Evolutionary conservation across 2,329 filamentous ascomycete genomes (phyloP).

Genomic region (Phaeosphaeriaceae sp.): DNA sequence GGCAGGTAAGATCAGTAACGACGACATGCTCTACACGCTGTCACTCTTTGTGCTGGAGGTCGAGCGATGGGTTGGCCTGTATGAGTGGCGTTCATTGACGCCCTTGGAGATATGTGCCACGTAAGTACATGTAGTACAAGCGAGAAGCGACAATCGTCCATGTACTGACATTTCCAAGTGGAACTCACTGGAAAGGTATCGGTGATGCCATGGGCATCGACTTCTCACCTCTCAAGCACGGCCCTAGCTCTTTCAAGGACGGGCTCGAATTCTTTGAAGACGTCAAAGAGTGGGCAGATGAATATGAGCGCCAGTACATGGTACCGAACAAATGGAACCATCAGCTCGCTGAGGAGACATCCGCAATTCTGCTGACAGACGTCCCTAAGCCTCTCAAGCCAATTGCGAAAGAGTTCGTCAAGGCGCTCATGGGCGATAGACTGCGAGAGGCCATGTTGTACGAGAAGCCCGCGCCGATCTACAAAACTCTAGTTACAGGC

Average conservation of each 20-base stretch:
- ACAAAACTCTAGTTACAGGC: constrained; percentile 52
- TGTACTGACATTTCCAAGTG: constrained; percentile 34
- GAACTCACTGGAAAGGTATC: constrained; percentile 73
- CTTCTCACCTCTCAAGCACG: constrained; percentile 54
- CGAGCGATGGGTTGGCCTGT: constrained; percentile 66
- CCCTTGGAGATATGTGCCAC: constrained; percentile 73
- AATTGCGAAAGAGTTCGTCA: constrained; percentile 58
- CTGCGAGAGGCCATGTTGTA: constrained; percentile 67
- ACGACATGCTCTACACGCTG: constrained; percentile 71
- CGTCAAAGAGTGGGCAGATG: constrained; percentile 57
- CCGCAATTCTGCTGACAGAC: constrained; percentile 66
- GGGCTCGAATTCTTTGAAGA: constrained; percentile 63
- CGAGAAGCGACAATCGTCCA: background rate
- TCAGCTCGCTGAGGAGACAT: constrained; percentile 63
- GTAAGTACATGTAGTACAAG: constrained; percentile 14
- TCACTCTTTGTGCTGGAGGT: constrained; percentile 72
- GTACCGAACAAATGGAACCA: constrained; percentile 51
- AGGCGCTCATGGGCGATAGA: constrained; percentile 68
- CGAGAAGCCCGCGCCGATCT: constrained; percentile 44
- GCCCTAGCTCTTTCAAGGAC: constrained; percentile 51
- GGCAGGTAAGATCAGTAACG: constrained; percentile 65
- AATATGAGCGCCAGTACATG: constrained; percentile 68
- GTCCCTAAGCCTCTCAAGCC: constrained; percentile 58
- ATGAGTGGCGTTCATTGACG: constrained; percentile 74
- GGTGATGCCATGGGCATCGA: constrained; percentile 74